phyloP scores from a whole-genome alignment of 2,329 filamentous ascomycete species.

The Ceratocystis harringtonii region DNA sequence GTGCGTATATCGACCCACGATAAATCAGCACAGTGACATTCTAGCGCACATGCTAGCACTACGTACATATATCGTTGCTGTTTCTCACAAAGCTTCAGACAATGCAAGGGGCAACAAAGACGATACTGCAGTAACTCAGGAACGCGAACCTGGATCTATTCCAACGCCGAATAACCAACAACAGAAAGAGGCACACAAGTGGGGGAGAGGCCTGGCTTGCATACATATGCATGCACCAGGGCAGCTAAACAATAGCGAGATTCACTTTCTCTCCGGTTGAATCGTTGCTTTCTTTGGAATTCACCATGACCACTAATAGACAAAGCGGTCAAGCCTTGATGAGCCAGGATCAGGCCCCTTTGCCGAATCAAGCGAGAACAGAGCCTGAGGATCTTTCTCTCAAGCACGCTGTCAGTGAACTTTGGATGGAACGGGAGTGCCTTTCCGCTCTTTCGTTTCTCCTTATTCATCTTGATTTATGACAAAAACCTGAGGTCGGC shows the following conservation, averaged over 20 bases:
- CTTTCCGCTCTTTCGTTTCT: neutral
- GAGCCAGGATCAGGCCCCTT: slow-evolving; percentile 2
- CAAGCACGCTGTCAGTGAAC: neutral
- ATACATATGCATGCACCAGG: slow-evolving; percentile 4
- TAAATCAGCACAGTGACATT: neutral
- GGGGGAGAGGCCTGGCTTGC: neutral
- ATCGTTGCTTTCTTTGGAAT: neutral
- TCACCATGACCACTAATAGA: neutral
- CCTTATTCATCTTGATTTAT: neutral
- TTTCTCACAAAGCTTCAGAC: slow-evolving; percentile 4
- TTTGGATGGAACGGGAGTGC: neutral
- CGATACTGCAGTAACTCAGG: slow-evolving; percentile 5
- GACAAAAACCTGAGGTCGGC: neutral
- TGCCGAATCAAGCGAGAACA: slow-evolving; percentile 4
- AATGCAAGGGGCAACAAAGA: slow-evolving; percentile 2
- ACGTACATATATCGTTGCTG: neutral
- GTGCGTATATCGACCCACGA: neutral
- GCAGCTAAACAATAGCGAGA: neutral
- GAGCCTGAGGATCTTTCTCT: neutral
- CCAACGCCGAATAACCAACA: neutral
- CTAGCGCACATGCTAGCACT: neutral
- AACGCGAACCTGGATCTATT: neutral
- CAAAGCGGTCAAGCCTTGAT: slow-evolving; percentile 1
- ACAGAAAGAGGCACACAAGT: neutral
- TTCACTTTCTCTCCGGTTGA: neutral